Base-by-base conservation (phyloP, 208 protist species). In the Leishmania major region DNA sequence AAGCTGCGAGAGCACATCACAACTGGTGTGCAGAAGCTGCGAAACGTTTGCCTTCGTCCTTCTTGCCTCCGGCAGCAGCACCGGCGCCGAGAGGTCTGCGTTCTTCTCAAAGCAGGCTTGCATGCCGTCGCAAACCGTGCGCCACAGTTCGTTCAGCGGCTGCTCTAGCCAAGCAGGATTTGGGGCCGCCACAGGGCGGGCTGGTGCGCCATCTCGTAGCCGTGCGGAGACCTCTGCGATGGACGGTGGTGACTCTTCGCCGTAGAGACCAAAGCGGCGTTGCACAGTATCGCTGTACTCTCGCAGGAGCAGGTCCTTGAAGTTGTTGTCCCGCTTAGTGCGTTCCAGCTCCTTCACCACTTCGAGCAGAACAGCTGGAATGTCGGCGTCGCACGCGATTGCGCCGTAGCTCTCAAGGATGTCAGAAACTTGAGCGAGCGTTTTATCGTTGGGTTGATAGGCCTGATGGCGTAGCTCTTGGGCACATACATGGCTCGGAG, bases 341-440 rank as follows among this genome's bases (percentile, higher is more conserved):
- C 69, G 72, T 43, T 96, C 93, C 28, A 92, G 79, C n/a, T 94
- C 88, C 62, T 90, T 90, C 31, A 93, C 72, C 15, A 93, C 72
- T 22, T 77, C 79, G 10, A 91, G 77, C 49, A 93, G 83, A 7
- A 94, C 85, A 51, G 79, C 55, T 5, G 88, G 87, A n/a, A 87
- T 83, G 49, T 89, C 85, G 4, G 81, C 59, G 25, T 87, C 80
- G 28, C 81, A 70, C 35, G 74, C n/a, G 55, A 90, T 87, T 8
- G 80, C 31, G 13, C 89, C 89, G 57, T 92, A 92, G 19, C 71
- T 75, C 59, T 89, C 90, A 35, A 96, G 84, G 37, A 96, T 88
- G 57, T 96, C 91, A 73, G 88, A 89, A 11, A 95, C 82, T 67
- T 93, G 81, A 43, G 83, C 66, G 8, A 88, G 77, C 1, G 67